Percentiles rank a stretch among this genome's conserved stretches.
These are phyloP conservation scores for Fusarium falciforme DNA, from an alignment of 2,329 filamentous ascomycete genomes.

Conservation along the genomic window DNA sequence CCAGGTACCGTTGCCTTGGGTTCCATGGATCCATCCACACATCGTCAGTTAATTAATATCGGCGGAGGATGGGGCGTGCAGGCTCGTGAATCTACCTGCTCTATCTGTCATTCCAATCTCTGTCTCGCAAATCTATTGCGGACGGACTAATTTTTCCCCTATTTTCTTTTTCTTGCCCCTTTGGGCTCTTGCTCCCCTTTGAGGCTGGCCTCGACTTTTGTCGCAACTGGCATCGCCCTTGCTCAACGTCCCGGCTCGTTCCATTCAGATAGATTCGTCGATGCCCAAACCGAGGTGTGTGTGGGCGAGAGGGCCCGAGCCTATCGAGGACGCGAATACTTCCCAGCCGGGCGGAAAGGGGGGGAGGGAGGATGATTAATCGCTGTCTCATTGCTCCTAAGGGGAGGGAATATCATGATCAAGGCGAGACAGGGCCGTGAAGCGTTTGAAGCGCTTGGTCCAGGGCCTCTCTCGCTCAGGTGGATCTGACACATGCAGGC, in stretches of 20 bases:
- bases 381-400: constrained; percentile 2
- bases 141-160: constrained; percentile 7
- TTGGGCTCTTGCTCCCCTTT: constrained; percentile 9
- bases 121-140: constrained; percentile 13
- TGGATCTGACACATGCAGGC: constrained; percentile 41
- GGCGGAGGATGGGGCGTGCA: constrained; percentile 8
- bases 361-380: constrained; percentile 18
- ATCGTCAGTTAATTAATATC: neutral
- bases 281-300: constrained; percentile 28
- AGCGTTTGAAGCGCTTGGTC: constrained; percentile 26
- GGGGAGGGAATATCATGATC: constrained; percentile 14
- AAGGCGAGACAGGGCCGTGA: constrained; percentile 28
- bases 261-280: constrained; percentile 24
- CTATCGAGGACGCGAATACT: constrained; percentile 18
- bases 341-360: constrained; percentile 19
- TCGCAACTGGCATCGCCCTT: constrained; percentile 37
- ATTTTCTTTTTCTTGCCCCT: constrained; percentile 17
- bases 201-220: constrained; percentile 12
- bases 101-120: constrained; percentile 23
- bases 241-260: constrained; percentile 11
- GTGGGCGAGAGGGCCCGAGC: constrained; percentile 12
- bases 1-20: constrained; percentile 32
- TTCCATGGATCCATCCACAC: neutral
- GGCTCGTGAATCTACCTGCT: constrained; percentile 12
- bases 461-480: constrained; percentile 24